These are phyloP conservation scores for Adansonia rubrostipa DNA, from an alignment of 441 rosid species.

Conservation along the genomic window DNA sequence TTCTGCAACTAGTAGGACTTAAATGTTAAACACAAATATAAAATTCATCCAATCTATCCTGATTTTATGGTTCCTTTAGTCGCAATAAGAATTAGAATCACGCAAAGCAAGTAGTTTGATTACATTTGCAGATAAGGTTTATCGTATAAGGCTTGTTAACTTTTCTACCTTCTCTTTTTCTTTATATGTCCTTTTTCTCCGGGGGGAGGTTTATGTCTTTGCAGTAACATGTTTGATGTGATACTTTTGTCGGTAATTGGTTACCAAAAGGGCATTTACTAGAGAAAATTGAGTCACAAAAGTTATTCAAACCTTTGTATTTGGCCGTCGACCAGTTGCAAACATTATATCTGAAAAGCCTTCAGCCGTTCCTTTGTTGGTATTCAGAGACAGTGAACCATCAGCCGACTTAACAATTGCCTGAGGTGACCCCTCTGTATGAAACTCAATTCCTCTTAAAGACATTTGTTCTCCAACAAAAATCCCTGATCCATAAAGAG, in stretches of 20 bases:
- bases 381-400: constrained; percentile 77
- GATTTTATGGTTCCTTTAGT: constrained; percentile 3
- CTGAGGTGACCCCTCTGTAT: constrained; percentile 80
- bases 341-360: constrained; percentile 93
- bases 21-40: constrained; percentile 23
- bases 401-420: constrained; percentile 68
- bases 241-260: background rate
- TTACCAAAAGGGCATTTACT: background rate
- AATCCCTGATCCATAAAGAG: constrained; percentile 66
- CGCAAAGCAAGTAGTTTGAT: constrained; percentile 11
- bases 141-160: background rate
- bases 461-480: constrained; percentile 87
- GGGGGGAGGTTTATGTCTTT: background rate
- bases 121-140: constrained; percentile 14
- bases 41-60: constrained; percentile 2
- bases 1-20: constrained; percentile 57
- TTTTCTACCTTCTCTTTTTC: background rate
- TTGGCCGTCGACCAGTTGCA: constrained; percentile 90
- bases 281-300: constrained; percentile 14
- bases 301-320: constrained; percentile 64
- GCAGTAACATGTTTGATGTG: background rate
- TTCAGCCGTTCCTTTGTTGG: constrained; percentile 77
- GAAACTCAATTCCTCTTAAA: constrained; percentile 85
- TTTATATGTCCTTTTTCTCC: background rate
- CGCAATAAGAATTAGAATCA: background rate